Base-by-base conservation (phyloP, 805 yeast genomes). In the Teunomyces atbi region DNA sequence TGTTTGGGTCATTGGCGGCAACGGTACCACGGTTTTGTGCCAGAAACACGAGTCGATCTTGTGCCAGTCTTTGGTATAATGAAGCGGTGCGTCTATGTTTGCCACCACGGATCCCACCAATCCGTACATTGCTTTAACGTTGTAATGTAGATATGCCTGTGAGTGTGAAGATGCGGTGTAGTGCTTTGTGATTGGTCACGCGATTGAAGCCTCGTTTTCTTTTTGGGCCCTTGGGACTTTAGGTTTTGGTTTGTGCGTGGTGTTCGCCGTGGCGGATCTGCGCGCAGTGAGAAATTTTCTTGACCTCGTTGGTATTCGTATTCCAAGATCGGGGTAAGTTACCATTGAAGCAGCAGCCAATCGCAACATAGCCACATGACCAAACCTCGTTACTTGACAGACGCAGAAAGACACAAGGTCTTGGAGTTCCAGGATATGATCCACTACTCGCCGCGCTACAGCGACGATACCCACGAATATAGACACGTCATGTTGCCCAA, bases 401-500 rank as follows among this genome's bases (percentile, higher is more conserved):
- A 87, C 32, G 74, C 83, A 23, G 99, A 94, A 64, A 75, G 95
- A 53, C 89, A 90, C 29, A 82, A 92, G 43, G 84, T 92, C 33
- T 81, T 86, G 56, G 96, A 92, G 62, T 94, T 89, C 62, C 95
- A 88, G 62, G 98, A 94, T 46, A 81, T 86, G 66, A 94, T 94
- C 57, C 97, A 94, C 66, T 94, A 94, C 64, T 89, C 97, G 7
- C 94, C 95, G 47, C 75, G 96, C 58, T 94, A 92, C 69, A 83
- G 90, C 18, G 99, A 94, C 61, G 98, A 92, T 61, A 78, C 83
- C 36, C 86, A 79, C 61, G 99, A 94, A 71, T 94, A 92, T 67
- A 77, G 99, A 64, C 99, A 94, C 64, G 99, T 94, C 41, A 91
- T 94, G 81, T 78, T 94, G 45, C 99, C 99, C 53, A 90, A 95